A percentile compares a stretch with the other conserved stretches of the same genome.
phyloP scores from a whole-genome alignment of 2,329 filamentous ascomycete genomes.

The Pestalotiopsis sp. region DNA sequence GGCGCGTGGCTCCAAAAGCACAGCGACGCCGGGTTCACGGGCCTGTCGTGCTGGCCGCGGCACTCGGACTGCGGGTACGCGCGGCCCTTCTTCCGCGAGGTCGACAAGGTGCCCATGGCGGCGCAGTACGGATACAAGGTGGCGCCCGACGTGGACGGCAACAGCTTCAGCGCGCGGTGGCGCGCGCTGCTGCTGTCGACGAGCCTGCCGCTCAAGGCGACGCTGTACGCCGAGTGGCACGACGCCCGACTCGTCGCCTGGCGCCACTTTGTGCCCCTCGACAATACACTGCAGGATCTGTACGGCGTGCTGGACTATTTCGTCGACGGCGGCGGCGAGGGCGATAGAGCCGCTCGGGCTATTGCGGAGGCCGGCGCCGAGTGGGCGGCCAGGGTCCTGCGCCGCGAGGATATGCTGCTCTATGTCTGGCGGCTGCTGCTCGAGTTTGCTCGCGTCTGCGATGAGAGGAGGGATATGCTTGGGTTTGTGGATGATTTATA shows the following conservation, averaged over 20 bases:
- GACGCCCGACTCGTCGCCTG: slow-evolving; percentile 62
- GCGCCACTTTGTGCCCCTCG: slow-evolving; percentile 65
- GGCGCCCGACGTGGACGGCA: slow-evolving; percentile 63
- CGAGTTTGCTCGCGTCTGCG: slow-evolving; percentile 44
- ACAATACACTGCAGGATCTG: slow-evolving; percentile 59
- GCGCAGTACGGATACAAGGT: slow-evolving; percentile 51
- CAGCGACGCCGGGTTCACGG: slow-evolving; percentile 30
- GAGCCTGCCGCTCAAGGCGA: slow-evolving; percentile 61
- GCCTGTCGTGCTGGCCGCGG: slow-evolving; percentile 30
- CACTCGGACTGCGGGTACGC: slow-evolving; percentile 26
- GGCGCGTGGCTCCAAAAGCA: slow-evolving; percentile 29
- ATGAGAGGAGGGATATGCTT: slow-evolving; percentile 30
- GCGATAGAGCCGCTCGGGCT: slow-evolving; percentile 46
- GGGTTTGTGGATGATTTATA: slow-evolving; percentile 31
- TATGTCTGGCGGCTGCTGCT: slow-evolving; percentile 55
- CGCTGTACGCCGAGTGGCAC: slow-evolving; percentile 67
- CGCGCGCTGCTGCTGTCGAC: slow-evolving; percentile 56
- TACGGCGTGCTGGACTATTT: slow-evolving; percentile 62
- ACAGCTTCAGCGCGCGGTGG: slow-evolving; percentile 53
- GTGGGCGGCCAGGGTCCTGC: slow-evolving; percentile 56
- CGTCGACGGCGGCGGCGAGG: slow-evolving; percentile 39
- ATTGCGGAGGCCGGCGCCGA: slow-evolving; percentile 53
- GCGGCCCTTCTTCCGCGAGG: slow-evolving; percentile 22
- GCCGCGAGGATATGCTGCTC: slow-evolving; percentile 58
- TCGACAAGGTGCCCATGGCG: slow-evolving; percentile 29